phyloP scores from a whole-genome alignment of 768 basidiomycete genomes.

The Russula olivacea region DNA sequence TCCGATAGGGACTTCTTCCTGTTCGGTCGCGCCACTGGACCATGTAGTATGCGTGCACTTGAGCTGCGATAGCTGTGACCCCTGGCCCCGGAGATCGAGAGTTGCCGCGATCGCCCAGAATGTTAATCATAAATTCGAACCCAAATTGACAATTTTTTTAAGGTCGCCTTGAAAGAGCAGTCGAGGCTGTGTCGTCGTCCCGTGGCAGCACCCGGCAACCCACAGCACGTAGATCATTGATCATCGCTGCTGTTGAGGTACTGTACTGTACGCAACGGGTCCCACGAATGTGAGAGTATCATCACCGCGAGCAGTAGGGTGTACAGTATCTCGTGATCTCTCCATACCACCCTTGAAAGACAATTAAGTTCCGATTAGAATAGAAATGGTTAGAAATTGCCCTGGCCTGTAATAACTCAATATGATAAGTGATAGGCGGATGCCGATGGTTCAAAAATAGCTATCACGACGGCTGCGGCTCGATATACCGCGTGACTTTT shows the following conservation, averaged over 20 bases:
- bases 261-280: neutral
- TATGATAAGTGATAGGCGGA: neutral
- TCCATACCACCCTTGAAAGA: neutral
- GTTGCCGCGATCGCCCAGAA: neutral
- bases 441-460: neutral
- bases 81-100: neutral
- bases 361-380: neutral
- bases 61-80: neutral
- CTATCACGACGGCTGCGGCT: neutral
- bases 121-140: neutral
- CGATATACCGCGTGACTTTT: neutral
- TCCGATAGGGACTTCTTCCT: too few species aligned
- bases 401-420: too few species aligned
- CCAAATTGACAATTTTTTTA: neutral
- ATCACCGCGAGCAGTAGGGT: neutral
- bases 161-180: neutral
- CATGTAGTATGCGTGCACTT: neutral
- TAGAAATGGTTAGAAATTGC: neutral
- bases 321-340: neutral
- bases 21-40: too few species aligned
- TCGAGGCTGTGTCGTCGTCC: neutral
- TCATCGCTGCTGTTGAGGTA: neutral
- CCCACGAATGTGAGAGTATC: neutral
- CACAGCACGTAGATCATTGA: neutral
- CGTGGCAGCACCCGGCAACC: neutral